Conservation (phyloP, 306 rosid species). For the Cicer cuneatum region DNA sequence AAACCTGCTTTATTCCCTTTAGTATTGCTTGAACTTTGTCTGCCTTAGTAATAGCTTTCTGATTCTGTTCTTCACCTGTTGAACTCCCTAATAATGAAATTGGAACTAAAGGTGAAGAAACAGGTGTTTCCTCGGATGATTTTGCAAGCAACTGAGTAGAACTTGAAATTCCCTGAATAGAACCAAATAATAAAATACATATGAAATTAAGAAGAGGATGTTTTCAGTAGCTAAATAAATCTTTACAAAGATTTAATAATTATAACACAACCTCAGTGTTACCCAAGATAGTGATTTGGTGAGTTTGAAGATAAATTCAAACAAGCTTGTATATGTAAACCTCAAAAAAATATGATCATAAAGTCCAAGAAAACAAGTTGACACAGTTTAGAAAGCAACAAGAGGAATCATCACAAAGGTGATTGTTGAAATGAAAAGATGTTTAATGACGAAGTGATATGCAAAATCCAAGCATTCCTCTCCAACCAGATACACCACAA, state of each 20-base stretch:
- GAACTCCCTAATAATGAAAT: conserved; percentile 60
- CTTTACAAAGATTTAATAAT: conserved; percentile 4
- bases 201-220: not conserved
- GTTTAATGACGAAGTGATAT: conserved; percentile 6
- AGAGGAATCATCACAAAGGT: not conserved
- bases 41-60: conserved; percentile 62
- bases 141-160: conserved; percentile 62
- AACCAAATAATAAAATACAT: conserved; percentile 26
- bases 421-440: conserved; percentile 6
- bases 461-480: conserved; percentile 11
- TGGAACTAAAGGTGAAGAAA: conserved; percentile 77
- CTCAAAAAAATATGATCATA: not conserved
- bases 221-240: not conserved
- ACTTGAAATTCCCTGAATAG: conserved; percentile 77
- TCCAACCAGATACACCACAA: not conserved
- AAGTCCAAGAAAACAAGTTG: not conserved
- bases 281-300: not conserved
- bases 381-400: conserved; percentile 2
- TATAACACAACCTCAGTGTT: not conserved
- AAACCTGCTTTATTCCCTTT: conserved; percentile 85
- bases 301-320: conserved; percentile 12
- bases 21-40: conserved; percentile 81
- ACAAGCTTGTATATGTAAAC: conserved; percentile 15
- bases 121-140: conserved; percentile 63
- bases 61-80: conserved; percentile 61